These are phyloP conservation scores for Leptographium flavum DNA, from an alignment of 2,329 filamentous ascomycete species.

Conservation along the genomic window DNA sequence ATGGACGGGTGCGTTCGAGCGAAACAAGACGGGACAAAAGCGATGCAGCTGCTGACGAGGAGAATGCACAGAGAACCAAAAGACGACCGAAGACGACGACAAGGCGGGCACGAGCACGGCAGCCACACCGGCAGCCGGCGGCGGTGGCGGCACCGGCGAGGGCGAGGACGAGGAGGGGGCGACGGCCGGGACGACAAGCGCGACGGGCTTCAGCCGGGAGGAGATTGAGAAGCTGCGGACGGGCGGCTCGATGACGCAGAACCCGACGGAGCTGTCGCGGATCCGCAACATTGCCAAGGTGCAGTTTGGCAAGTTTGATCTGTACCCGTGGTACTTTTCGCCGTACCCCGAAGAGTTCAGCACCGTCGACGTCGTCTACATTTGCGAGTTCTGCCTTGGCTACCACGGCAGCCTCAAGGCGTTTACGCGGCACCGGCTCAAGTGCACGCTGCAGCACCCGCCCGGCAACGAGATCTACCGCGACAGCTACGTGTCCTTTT, in stretches of 20 bases:
- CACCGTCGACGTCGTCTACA: slow-evolving; percentile 80
- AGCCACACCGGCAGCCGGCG: slow-evolving; percentile 2
- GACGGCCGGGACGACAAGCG: slow-evolving; percentile 17
- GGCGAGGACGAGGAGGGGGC: slow-evolving; percentile 38
- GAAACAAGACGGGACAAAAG: background rate
- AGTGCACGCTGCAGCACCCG: slow-evolving; percentile 83
- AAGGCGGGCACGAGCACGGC: slow-evolving; percentile 10
- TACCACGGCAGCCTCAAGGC: slow-evolving; percentile 77
- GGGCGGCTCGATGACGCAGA: slow-evolving; percentile 96
- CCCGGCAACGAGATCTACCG: slow-evolving; percentile 98
- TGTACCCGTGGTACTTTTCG: slow-evolving; percentile 98
- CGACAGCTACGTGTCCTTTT: slow-evolving; percentile 86
- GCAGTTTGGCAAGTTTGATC: slow-evolving; percentile 81
- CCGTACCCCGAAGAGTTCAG: slow-evolving; percentile 86
- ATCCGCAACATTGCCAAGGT: slow-evolving; percentile 90
- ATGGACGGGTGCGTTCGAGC: slow-evolving; percentile 24
- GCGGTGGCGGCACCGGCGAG: slow-evolving; percentile 26
- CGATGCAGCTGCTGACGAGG: background rate
- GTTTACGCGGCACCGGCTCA: slow-evolving; percentile 73
- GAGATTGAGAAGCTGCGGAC: slow-evolving; percentile 95
- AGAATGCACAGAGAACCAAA: slow-evolving; percentile 35
- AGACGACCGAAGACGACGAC: slow-evolving; percentile 29
- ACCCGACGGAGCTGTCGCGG: slow-evolving; percentile 88
- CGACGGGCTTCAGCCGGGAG: slow-evolving; percentile 52
- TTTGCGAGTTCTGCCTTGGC: slow-evolving; percentile 91